Base-by-base conservation (phyloP, 2,329 filamentous ascomycete species). In the Epichloe scottii region DNA sequence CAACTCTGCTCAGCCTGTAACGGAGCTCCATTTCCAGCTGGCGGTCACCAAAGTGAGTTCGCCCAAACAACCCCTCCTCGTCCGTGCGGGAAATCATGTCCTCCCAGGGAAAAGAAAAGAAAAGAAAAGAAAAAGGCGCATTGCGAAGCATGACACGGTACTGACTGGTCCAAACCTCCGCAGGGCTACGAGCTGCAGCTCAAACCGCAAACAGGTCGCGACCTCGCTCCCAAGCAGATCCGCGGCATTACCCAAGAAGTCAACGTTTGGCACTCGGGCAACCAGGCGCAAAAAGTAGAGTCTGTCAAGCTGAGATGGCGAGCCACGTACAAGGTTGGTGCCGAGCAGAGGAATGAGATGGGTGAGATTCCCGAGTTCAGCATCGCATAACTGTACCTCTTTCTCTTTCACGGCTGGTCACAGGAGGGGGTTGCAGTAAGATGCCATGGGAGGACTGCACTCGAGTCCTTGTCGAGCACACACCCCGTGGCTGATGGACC, bases 301-400 rank as follows among this genome's bases (percentile, higher is more conserved):
- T 77, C 74, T n/a, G 83, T 94, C 54, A 95, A 94, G 71, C 79
- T 98, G 69, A 76, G 93, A 55, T 98, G 90, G 87, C 87, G 88
- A 60, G 81, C 87, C 26, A 81, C 84, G 5, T 97, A 96, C 68
- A 81, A 78, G 60, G 65, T 93, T 12, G 85, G 79, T 3, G 74
- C 69, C 3, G 79, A 83, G 62, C 63, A 75, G 54, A 84, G 81
- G 64, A 84, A 85, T 53, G 89, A 96, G 69, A 88, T 85, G 71
- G 91, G 91, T 5, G 87, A 91, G 70, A 84, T 97, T 58, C 73
- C 85, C 11, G 82, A 87, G 55, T 79, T 96, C 62, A 84, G 82
- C 41, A 78, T 96, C 61, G 79, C 81, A 59, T 93, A 55, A 59
- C 17, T 15, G 21, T 3, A 23, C 4, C 21, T 5, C 4, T 23